These are phyloP conservation scores for Colletotrichum scovillei DNA, from an alignment of 2,329 filamentous ascomycete species.

Conservation along the genomic window DNA sequence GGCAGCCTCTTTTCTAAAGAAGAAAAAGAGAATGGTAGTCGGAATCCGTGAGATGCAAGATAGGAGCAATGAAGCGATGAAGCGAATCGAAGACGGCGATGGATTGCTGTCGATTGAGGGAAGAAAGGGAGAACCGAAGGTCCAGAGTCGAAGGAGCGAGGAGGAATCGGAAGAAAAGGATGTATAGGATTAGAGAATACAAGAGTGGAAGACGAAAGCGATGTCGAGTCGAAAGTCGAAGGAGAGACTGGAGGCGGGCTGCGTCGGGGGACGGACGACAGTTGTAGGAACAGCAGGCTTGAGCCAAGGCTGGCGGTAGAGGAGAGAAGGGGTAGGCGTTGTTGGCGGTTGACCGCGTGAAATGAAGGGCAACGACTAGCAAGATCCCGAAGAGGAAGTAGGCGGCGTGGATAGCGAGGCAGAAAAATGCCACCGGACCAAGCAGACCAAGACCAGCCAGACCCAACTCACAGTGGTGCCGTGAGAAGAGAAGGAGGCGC, in stretches of 20 bases:
- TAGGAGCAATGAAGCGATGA: background rate
- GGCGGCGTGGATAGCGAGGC: conserved; percentile 31
- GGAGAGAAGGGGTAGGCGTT: conserved; percentile 18
- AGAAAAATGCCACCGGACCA: conserved; percentile 9
- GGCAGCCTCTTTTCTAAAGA: conserved; percentile 29
- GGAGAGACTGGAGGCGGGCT: background rate
- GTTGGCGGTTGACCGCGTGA: conserved; percentile 26
- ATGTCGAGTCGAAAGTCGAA: conserved; percentile 3
- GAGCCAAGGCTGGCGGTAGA: conserved; percentile 14
- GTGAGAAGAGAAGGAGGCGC: conserved; percentile 6
- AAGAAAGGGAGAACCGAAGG: conserved; percentile 7
- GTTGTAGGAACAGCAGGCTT: conserved; percentile 25
- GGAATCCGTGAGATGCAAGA: conserved; percentile 2
- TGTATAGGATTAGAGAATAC: conserved; percentile 17
- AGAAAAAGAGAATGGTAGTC: conserved; percentile 23
- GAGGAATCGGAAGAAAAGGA: conserved; percentile 24
- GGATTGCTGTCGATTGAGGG: conserved; percentile 7
- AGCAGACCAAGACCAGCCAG: conserved; percentile 6
- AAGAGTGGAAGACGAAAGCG: conserved; percentile 17
- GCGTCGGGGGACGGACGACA: background rate
- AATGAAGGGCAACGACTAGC: conserved; percentile 33
- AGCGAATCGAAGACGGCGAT: conserved; percentile 21
- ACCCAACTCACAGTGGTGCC: background rate
- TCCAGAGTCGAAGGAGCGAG: conserved; percentile 20
- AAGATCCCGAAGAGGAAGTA: conserved; percentile 27